phyloP scores from a whole-genome alignment of 805 yeast genomes.

The Candida fluviatilis region DNA sequence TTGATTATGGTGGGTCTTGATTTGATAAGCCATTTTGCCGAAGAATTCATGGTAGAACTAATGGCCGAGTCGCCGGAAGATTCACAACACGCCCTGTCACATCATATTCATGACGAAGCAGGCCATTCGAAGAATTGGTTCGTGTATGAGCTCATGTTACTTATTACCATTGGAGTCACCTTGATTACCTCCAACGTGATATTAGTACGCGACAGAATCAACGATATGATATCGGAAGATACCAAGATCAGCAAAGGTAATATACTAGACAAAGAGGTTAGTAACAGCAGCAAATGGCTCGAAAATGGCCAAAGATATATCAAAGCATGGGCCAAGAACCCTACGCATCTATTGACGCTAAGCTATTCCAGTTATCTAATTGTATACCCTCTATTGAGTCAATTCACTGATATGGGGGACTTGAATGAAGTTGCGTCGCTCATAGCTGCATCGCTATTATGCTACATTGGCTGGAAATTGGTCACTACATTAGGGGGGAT shows the following conservation, averaged over 20 bases:
- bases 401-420: slow-evolving; percentile 28
- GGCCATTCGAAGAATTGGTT: slow-evolving; percentile 22
- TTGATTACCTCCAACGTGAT: slow-evolving; percentile 33
- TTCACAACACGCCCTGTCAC: slow-evolving; percentile 28
- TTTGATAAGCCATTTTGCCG: slow-evolving; percentile 79
- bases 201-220: slow-evolving; percentile 29
- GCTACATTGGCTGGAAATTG: slow-evolving; percentile 49
- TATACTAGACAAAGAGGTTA: slow-evolving; percentile 7
- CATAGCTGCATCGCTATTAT: slow-evolving; percentile 40
- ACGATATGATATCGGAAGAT: slow-evolving; percentile 27
- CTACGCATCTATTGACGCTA: slow-evolving; percentile 46
- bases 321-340: slow-evolving; percentile 26
- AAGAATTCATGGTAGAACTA: slow-evolving; percentile 55
- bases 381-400: slow-evolving; percentile 33
- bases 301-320: slow-evolving; percentile 10
- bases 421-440: slow-evolving; percentile 45
- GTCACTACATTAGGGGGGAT: slow-evolving; percentile 50
- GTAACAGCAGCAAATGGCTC: neutral
- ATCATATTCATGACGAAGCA: slow-evolving; percentile 34
- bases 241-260: slow-evolving; percentile 6
- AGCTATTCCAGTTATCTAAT: slow-evolving; percentile 37
- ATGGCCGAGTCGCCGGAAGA: slow-evolving; percentile 18
- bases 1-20: slow-evolving; percentile 90
- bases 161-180: slow-evolving; percentile 20
- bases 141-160: slow-evolving; percentile 24